Base-by-base conservation (phyloP, 177 flowering plant species). In the Vitis hybrid region DNA sequence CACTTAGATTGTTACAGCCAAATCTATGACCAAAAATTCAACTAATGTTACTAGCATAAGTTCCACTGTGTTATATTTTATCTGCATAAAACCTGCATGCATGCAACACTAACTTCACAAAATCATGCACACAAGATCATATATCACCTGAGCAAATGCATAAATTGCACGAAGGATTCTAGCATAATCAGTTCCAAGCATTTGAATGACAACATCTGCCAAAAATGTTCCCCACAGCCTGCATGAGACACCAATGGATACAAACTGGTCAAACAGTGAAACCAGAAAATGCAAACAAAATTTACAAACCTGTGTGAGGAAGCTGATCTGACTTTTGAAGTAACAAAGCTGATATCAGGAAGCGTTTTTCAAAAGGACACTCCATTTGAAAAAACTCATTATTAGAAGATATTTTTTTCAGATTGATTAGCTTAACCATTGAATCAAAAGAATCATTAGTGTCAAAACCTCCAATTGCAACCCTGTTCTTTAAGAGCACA, bases 151-250 rank as follows among this genome's bases (percentile, higher is more conserved):
- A 1, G 99, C 97, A 84, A 95, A 88, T 66, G 93, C 98, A 86
- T 87, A 92, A 65, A 95, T 90, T 72, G 99, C 98, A 63, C 90
- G 89, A 64, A 95, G 67, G 53, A 95, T 88, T 82, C 99, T 84
- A 59, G 95, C 91, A 87, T 95, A 95, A 85, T 95, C 99, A 74
- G 99, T 95, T 64, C 98, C 99, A 58, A 93, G 89, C 97, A 93
- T 95, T 78, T 93, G 99, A 76, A 93, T 95, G 62, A 93, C 92
- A 18, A 89, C 81, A 82, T 95, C 99, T 12, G 99, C 99, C 77
- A 95, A 76, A 69, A 95, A 78, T 28, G 96, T 91, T 71, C 99
- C 99, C 97, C 97, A 95, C 64, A 95, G 52, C 84, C 99, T 95
- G 87, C 82, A 75, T 11, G 68, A 70, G 17, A 19, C 7, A 64